Base-by-base conservation (phyloP, 2,329 filamentous ascomycete species). In the Ophiosphaerella narmari region DNA sequence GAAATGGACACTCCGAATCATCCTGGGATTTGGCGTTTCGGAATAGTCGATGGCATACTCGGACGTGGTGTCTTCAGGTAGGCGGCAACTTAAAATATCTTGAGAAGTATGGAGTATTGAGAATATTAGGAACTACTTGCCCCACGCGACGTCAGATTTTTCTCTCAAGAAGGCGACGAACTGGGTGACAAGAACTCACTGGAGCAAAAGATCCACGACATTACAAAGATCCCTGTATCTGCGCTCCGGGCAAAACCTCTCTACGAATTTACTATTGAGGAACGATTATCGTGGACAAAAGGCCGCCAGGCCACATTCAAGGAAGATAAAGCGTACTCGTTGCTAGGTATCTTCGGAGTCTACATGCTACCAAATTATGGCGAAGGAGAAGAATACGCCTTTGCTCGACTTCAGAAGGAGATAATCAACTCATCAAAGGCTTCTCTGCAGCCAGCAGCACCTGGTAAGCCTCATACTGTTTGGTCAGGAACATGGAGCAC, bases 241-340 rank as follows among this genome's bases (percentile, higher is more conserved):
- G 48, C 48, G 2, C 38, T 50, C 7, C 31, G 21, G 6, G 18
- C 18, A 21, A 39, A 31, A 7, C 42, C 43, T 7, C 11, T 46
- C 12, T 7, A 3, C 21, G 18, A 38, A 4, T 50, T 50, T 11
- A 46, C 32, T n/a, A 26, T 42, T 12, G n/a, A 12, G 11, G 48
- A 50, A 2, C 48, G 48, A 26, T 26, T 58, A n/a, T 48, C 48
- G 8, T 58, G 55, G 55, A 23, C 23, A 13, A 39, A 23, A 36
- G 16, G 23, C 13, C 48, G 48, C n/a, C 8, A 36, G 3, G 45
- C 47, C 2, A 45, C 36, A 11, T 14, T 13, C 6, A 12, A 43
- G 24, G 46, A 49, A 18, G 46, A 49, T 13, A 37, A 29, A 14
- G 46, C 29, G 1, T 49, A 49, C 31, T 49, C 38, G n/a, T 18